Conservation (phyloP, 441 rosid genomes). For the Gossypium gossypioides region DNA sequence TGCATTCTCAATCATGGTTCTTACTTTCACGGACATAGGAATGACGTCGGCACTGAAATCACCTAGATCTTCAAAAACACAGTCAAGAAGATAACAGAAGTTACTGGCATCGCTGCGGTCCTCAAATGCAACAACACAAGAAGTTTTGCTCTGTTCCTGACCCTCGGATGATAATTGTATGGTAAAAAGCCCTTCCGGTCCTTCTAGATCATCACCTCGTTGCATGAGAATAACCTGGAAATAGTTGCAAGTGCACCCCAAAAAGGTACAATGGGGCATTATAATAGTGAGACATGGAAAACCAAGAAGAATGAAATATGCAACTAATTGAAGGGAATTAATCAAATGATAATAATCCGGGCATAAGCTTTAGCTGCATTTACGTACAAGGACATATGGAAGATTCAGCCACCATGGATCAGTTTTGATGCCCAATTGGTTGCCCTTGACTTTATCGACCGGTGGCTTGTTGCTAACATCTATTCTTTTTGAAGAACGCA, state of each 20-base stretch:
- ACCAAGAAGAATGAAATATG: not conserved
- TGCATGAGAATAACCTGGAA: conserved; percentile 59
- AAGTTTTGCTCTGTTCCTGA: conserved; percentile 19
- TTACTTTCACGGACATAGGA: conserved; percentile 53
- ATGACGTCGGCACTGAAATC: conserved; percentile 51
- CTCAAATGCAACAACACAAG: conserved; percentile 60
- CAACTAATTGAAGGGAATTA: not conserved
- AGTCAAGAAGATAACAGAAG: conserved; percentile 59
- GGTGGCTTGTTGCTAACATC: conserved; percentile 17
- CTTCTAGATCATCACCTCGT: conserved; percentile 43
- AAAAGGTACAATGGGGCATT: not conserved
- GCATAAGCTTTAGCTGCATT: not conserved
- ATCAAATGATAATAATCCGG: not conserved
- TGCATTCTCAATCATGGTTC: conserved; percentile 8
- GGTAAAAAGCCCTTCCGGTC: conserved; percentile 41
- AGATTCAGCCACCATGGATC: conserved; percentile 72
- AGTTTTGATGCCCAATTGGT: conserved; percentile 20
- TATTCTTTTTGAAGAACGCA: conserved; percentile 22
- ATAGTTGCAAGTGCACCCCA: conserved; percentile 1
- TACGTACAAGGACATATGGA: conserved; percentile 60
- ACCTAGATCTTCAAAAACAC: conserved; percentile 53
- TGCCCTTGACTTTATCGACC: conserved; percentile 19
- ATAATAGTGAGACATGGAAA: not conserved
- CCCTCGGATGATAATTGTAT: conserved; percentile 25
- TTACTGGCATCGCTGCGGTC: conserved; percentile 70